These are phyloP conservation scores for Postia placenta DNA, from an alignment of 768 basidiomycete genomes.

Conservation along the genomic window DNA sequence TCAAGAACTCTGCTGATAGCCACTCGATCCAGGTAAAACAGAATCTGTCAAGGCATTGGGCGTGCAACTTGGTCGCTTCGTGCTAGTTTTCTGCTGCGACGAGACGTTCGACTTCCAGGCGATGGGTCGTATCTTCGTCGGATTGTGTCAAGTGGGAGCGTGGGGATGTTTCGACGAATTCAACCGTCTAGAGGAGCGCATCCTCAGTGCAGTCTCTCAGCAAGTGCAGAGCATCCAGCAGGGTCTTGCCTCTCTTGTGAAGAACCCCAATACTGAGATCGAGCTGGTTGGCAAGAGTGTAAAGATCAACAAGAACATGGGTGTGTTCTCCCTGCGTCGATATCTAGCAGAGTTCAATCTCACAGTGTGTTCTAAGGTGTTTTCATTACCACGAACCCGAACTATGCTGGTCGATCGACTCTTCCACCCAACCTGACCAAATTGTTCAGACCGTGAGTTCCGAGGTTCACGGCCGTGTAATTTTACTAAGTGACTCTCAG, in stretches of 20 bases:
- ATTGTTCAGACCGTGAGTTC: conserved; percentile 81
- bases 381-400: conserved; percentile 98
- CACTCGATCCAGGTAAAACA: conserved; percentile 69
- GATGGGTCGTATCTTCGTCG: conserved; percentile 99
- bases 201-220: conserved; percentile 95
- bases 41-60: conserved; percentile 99
- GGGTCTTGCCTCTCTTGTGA: conserved; percentile 76
- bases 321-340: conserved; percentile 31
- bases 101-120: conserved; percentile 99
- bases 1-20: neutral
- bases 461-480: conserved; percentile 11
- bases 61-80: conserved; percentile 94
- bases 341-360: neutral
- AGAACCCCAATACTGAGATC: conserved; percentile 85
- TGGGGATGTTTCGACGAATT: conserved; percentile 99
- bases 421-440: conserved; percentile 86
- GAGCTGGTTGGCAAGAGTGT: conserved; percentile 93
- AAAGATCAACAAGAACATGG: conserved; percentile 91
- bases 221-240: conserved; percentile 99
- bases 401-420: conserved; percentile 95
- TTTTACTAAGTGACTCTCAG: conserved; percentile 31
- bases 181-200: conserved; percentile 96
- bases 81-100: conserved; percentile 99
- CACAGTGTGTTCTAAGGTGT: conserved; percentile 49
- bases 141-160: conserved; percentile 97